These are phyloP conservation scores for Sporothrix luriei DNA, from an alignment of 2,329 filamentous ascomycete genomes.

Conservation along the genomic window DNA sequence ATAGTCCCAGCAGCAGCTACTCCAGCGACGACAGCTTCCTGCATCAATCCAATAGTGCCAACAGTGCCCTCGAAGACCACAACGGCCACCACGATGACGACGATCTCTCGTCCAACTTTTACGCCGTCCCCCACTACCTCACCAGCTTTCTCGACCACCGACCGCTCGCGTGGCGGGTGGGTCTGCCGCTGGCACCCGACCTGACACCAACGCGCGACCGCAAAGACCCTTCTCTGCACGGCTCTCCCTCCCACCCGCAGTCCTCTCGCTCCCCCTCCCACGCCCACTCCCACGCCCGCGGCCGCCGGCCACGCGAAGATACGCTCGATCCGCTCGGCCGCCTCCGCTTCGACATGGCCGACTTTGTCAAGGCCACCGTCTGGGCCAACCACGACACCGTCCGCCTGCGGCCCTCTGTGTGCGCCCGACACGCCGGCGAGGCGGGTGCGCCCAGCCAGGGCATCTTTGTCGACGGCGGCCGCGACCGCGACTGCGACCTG, in stretches of 20 bases:
- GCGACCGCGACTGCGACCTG: neutral
- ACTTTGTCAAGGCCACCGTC: slow-evolving; percentile 34
- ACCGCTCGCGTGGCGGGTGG: slow-evolving; percentile 31
- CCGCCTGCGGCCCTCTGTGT: slow-evolving; percentile 37
- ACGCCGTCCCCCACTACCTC: slow-evolving; percentile 18
- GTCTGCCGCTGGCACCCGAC: slow-evolving; percentile 25
- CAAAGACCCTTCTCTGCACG: neutral
- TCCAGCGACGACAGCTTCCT: slow-evolving; percentile 12
- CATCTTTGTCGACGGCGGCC: slow-evolving; percentile 37
- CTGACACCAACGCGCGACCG: too few relatives aligned
- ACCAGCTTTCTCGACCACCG: slow-evolving; percentile 31
- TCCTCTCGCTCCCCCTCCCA: neutral
- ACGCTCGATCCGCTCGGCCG: slow-evolving; percentile 15
- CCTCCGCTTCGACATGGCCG: slow-evolving; percentile 32
- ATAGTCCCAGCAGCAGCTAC: slow-evolving; percentile 8
- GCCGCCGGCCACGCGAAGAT: neutral
- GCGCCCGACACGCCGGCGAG: slow-evolving; percentile 40
- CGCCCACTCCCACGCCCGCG: neutral
- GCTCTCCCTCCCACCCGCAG: too few relatives aligned
- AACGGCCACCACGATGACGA: neutral
- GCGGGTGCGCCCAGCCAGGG: slow-evolving; percentile 35
- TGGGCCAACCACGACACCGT: slow-evolving; percentile 42
- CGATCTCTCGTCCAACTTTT: neutral
- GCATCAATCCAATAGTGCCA: neutral
- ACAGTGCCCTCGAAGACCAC: neutral